Evolutionary conservation across 2,329 filamentous ascomycete genomes (phyloP).

Genomic region (Fusarium redolens): DNA sequence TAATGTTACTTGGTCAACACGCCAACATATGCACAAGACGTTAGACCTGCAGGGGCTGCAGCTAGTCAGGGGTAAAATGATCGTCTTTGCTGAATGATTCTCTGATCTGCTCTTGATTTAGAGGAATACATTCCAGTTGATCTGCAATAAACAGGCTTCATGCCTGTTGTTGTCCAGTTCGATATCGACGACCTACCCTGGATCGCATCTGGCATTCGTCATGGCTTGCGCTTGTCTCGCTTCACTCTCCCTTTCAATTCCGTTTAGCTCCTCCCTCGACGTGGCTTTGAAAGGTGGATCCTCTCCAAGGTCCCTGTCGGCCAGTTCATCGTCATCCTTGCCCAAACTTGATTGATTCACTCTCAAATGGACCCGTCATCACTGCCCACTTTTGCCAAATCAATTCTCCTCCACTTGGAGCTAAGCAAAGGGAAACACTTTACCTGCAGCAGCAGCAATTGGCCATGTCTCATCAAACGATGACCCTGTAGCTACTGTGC

Average conservation of each 20-base stretch:
- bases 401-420: constrained; percentile 23
- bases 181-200: constrained; percentile 15
- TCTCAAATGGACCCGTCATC: constrained; percentile 32
- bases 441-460: constrained; percentile 34
- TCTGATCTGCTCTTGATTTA: not conserved
- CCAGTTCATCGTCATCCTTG: constrained; percentile 10
- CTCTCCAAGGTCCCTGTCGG: not conserved
- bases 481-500: not conserved
- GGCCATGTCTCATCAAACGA: not conserved
- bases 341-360: constrained; percentile 15
- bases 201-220: not conserved
- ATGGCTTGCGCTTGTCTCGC: constrained; percentile 24
- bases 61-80: constrained; percentile 18
- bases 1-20: constrained; percentile 24
- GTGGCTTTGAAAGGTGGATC: constrained; percentile 25
- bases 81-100: not conserved
- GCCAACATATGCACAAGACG: not conserved
- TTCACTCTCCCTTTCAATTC: constrained; percentile 27
- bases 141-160: constrained; percentile 1
- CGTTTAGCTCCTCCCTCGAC: constrained; percentile 22
- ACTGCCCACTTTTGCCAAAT: constrained; percentile 22
- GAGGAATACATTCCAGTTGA: constrained; percentile 19
- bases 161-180: constrained; percentile 4
- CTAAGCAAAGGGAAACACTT: constrained; percentile 30
- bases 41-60: constrained; percentile 7